These are phyloP conservation scores for Brasenia schreberi DNA, from an alignment of 164 flowering plant genomes.

Conservation along the genomic window DNA sequence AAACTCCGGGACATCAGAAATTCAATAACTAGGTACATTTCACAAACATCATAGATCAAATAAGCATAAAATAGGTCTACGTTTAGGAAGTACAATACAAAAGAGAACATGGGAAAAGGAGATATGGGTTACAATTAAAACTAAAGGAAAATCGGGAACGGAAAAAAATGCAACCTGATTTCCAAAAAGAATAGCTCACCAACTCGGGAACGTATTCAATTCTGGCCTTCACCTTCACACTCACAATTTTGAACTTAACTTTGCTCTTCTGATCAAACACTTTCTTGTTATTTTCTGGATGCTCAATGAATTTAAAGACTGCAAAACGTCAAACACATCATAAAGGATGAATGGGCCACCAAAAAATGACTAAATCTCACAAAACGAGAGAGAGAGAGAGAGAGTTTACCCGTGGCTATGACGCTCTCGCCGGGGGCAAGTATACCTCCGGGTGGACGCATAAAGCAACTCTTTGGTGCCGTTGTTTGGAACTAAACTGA, in stretches of 20 bases:
- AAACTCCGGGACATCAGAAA: too few relatives aligned
- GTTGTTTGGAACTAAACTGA: constrained; percentile 77
- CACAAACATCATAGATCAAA: too few relatives aligned
- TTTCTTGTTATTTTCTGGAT: constrained; percentile 78
- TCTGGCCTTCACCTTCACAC: constrained; percentile 67
- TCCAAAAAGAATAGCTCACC: constrained; percentile 13
- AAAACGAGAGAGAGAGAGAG: not conserved
- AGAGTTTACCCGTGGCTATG: constrained; percentile 70
- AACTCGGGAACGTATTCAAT: constrained; percentile 83
- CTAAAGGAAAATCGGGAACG: too few relatives aligned
- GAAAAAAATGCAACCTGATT: too few relatives aligned
- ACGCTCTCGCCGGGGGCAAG: constrained; percentile 79
- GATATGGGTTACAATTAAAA: too few relatives aligned
- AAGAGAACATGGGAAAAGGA: too few relatives aligned
- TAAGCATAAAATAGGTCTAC: not conserved
- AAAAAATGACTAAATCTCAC: too few relatives aligned
- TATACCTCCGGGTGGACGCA: constrained; percentile 98
- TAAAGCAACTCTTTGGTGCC: constrained; percentile 92
- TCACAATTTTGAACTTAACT: constrained; percentile 86
- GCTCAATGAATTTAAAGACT: constrained; percentile 97
- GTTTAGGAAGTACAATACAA: not conserved
- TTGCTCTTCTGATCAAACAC: constrained; percentile 53
- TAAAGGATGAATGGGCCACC: not conserved
- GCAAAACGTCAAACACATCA: not conserved
- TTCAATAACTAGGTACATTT: too few relatives aligned